Evolutionary conservation across 805 yeast species (phyloP).

Genomic region (Ascoidea rubescens): DNA sequence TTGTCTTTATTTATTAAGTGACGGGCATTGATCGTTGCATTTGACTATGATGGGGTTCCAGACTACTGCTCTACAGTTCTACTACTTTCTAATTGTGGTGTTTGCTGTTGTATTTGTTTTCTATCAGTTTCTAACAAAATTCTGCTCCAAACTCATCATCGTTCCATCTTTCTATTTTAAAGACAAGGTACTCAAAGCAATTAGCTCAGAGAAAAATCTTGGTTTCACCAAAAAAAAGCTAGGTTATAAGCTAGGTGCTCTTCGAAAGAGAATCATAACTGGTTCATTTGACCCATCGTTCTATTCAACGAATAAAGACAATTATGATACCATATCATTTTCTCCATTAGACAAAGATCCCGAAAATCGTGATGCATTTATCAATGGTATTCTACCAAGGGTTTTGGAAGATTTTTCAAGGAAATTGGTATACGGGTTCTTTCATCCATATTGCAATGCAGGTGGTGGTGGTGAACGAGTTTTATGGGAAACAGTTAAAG

Average conservation of each 20-base stretch:
- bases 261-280: constrained; percentile 2
- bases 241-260: constrained; percentile 4
- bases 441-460: constrained; percentile 92
- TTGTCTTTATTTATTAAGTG: too few species aligned
- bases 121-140: neutral
- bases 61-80: too few species aligned
- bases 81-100: too few species aligned
- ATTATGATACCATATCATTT: neutral
- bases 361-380: constrained; percentile 1
- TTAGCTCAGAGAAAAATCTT: neutral
- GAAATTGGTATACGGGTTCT: constrained; percentile 56
- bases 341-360: neutral
- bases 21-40: too few species aligned
- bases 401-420: constrained; percentile 21
- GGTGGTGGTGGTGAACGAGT: constrained; percentile 99
- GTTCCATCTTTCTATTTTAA: neutral
- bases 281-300: constrained; percentile 3
- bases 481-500: constrained; percentile 81
- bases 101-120: too few species aligned
- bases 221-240: neutral
- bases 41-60: too few species aligned
- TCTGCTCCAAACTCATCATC: neutral
- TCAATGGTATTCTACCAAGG: constrained; percentile 3
- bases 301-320: neutral
- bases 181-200: neutral